Evolutionary conservation across 129 eudicot genomes (phyloP).

Genomic region (Dittrichia graveolens): DNA sequence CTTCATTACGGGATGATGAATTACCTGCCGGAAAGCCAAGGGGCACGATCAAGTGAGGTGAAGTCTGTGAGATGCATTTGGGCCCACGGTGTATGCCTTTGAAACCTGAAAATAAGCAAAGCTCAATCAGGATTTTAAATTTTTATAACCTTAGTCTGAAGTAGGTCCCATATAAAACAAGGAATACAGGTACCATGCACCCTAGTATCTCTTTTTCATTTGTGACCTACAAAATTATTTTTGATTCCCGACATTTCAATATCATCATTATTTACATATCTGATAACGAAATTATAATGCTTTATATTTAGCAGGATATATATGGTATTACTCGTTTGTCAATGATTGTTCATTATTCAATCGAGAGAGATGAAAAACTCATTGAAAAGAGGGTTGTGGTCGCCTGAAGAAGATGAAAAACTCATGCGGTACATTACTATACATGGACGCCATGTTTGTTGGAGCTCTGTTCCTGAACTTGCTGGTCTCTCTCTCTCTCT

Average conservation of each 20-base stretch:
- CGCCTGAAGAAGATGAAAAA: conserved; percentile 83
- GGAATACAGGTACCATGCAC: conserved; percentile 5
- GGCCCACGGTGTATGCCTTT: no score
- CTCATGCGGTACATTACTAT: conserved; percentile 57
- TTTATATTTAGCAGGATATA: neutral
- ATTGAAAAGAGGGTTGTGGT: conserved; percentile 71
- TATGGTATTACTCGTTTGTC: conserved; percentile 13
- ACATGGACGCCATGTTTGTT: conserved; percentile 59
- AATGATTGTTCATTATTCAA: neutral
- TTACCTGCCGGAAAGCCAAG: no score
- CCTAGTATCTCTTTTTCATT: conserved; percentile 8
- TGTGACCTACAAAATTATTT: no score
- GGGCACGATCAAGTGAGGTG: no score
- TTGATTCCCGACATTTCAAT: conserved; percentile 15
- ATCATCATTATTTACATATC: conserved; percentile 15
- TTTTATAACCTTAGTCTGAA: neutral
- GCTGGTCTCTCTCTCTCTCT: conserved; percentile 42
- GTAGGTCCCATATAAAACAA: conserved; percentile 9
- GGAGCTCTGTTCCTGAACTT: conserved; percentile 71
- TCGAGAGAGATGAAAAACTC: conserved; percentile 38
- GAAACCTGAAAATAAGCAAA: neutral
- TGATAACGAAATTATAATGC: conserved; percentile 14
- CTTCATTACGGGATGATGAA: neutral
- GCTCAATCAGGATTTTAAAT: neutral
- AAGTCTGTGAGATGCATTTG: no score